Evolutionary conservation across 1,139 yeast species (phyloP).

Genomic region (Zygosaccharomyces pseudobailii): DNA sequence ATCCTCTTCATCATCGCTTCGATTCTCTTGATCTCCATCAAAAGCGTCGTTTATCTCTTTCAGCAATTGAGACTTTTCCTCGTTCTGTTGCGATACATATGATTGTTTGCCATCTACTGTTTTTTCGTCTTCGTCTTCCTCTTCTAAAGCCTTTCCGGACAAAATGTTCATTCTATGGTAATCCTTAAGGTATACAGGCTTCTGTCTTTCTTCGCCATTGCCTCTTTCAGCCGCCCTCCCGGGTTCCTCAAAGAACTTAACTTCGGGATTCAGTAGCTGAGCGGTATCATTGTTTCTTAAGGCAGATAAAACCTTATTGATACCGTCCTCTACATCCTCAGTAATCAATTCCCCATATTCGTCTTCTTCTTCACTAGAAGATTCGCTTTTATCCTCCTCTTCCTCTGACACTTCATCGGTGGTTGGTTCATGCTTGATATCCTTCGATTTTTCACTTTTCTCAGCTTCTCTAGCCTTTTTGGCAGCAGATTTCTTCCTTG

Average conservation of each 20-base stretch:
- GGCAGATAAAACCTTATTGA: constrained; percentile 65
- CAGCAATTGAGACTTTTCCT: constrained; percentile 66
- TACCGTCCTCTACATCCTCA: constrained; percentile 77
- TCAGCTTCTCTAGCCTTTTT: constrained; percentile 62
- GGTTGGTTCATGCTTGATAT: constrained; percentile 6
- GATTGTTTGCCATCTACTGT: constrained; percentile 60
- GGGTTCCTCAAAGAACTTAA: constrained; percentile 66
- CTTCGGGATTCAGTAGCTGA: constrained; percentile 57
- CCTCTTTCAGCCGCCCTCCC: constrained; percentile 37
- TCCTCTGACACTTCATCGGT: constrained; percentile 18
- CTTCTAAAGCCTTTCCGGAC: constrained; percentile 52
- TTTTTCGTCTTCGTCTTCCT: constrained; percentile 42
- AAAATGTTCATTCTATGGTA: constrained; percentile 82
- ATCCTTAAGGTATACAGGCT: constrained; percentile 86
- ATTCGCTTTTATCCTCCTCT: constrained; percentile 26
- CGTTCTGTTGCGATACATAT: constrained; percentile 68
- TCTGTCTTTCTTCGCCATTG: constrained; percentile 42
- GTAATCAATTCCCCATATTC: constrained; percentile 87
- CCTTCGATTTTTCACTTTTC: constrained; percentile 18
- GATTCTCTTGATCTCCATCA: constrained; percentile 43
- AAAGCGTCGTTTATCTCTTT: constrained; percentile 72
- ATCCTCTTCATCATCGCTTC: constrained; percentile 44
- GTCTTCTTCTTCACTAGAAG: constrained; percentile 75
- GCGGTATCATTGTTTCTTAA: constrained; percentile 60
- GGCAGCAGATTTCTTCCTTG: constrained; percentile 87